Evolutionary conservation across 768 basidiomycete genomes (phyloP), one percentile per base, ranked within the genome.

Genomic region (Mycena filopes): DNA sequence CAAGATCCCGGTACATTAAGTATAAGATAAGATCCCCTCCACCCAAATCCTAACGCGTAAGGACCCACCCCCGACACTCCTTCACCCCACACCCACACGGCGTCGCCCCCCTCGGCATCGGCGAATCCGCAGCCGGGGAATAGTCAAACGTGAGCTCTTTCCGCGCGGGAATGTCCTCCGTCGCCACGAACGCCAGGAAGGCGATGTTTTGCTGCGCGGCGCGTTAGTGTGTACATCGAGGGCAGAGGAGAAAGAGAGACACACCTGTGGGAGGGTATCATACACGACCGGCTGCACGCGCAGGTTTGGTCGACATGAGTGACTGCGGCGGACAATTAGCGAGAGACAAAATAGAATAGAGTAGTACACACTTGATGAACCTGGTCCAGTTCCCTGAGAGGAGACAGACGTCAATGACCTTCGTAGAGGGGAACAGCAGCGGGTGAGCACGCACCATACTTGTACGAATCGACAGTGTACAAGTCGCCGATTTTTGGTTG

Each of bases 381-480:
- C 90, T 83, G 10, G 89, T 89, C 91, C 91, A 92, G 68, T 92
- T 92, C 9, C 91, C 90, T 91, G 65, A 31, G 18, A 57, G 26
- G 26, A 51, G 53, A 47, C 40, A 40, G 18, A 31, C 5, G 25
- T 46, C 68, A 57, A 72, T 46, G 59, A 38, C 43, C 47, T 31
- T 36, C 23, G 31, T 10, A 42, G 51, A 20, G 12, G 51, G 20
- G 28, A 21, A 28, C 9, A n/a, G 12, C 21, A 51, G 3, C 12
- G 9, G 7, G 29, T 20, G 28, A 20, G 28, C 63, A 36, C 86
- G 46, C 55, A 88, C 90, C 90, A 66, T 74, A 79, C 1, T 70
- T 71, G 53, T 79, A 80, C 0, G 84, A 85, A 70, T 90, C 85
- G 8, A 92, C 90, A 3, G 85, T 86, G 66, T 83, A 91, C 50